Evolutionary conservation across 306 rosid genomes (phyloP).

Genomic region (Casuarina equisetifolia): DNA sequence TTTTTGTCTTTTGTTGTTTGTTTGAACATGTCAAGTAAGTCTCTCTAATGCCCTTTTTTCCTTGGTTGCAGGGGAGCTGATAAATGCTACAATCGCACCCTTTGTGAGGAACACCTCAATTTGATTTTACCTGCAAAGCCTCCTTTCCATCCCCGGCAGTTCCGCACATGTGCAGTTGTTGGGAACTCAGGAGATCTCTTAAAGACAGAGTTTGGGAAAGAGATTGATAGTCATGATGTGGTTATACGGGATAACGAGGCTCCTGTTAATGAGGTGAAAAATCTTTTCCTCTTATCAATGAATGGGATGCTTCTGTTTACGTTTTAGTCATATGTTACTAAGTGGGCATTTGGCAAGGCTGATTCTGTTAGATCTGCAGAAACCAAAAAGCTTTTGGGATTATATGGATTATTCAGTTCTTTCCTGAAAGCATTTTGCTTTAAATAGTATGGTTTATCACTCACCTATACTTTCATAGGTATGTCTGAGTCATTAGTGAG

Average conservation of each 20-base stretch:
- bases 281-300: background rate
- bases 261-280: conserved; percentile 83
- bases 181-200: conserved; percentile 98
- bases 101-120: conserved; percentile 87
- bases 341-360: background rate
- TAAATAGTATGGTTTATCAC: background rate
- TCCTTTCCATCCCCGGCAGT: conserved; percentile 89
- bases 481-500: conserved; percentile 19
- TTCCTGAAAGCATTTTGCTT: background rate
- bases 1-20: conserved; percentile 13
- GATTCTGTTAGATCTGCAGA: background rate
- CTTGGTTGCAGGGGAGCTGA: conserved; percentile 58
- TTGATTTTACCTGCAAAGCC: conserved; percentile 80
- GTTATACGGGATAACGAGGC: conserved; percentile 97
- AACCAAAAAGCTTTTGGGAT: background rate
- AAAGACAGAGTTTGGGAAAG: conserved; percentile 76
- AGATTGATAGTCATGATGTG: conserved; percentile 89
- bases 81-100: conserved; percentile 73
- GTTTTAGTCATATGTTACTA: background rate
- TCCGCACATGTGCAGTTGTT: conserved; percentile 87
- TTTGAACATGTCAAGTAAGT: conserved; percentile 6
- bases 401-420: background rate
- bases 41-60: conserved; percentile 10
- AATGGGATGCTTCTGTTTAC: background rate
- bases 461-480: conserved; percentile 8